Evolutionary conservation across 176 grass and related monocot species (phyloP).

Genomic region (Aechmea fasciata): DNA sequence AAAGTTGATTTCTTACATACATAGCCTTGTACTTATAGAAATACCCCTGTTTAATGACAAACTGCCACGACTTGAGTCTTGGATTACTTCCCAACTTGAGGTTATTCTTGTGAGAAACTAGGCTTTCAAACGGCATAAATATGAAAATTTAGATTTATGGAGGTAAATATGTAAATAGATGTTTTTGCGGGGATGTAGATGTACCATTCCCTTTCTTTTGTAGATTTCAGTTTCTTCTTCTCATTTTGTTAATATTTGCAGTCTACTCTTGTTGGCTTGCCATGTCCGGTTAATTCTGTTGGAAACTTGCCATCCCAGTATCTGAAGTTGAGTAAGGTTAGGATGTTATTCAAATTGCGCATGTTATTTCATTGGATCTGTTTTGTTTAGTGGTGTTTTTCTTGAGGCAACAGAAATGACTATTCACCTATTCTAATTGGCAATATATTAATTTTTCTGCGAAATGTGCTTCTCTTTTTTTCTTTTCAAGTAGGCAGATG

Average conservation of each 20-base stretch:
- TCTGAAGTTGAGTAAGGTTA: conserved; percentile 75
- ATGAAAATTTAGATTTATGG: too few relatives aligned
- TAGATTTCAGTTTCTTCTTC: conserved; percentile 21
- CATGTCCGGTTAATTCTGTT: conserved; percentile 88
- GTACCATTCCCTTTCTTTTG: not conserved
- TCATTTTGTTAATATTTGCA: conserved; percentile 30
- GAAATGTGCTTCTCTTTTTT: conserved; percentile 27
- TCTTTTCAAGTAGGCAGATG: conserved; percentile 50
- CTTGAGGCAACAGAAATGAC: not conserved
- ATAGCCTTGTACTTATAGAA: too few relatives aligned
- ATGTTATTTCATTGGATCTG: conserved; percentile 3
- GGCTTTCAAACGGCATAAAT: too few relatives aligned
- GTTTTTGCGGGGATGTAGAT: not conserved
- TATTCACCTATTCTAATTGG: not conserved
- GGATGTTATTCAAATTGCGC: conserved; percentile 5
- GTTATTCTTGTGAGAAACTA: too few relatives aligned
- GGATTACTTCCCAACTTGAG: too few relatives aligned
- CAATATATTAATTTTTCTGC: conserved; percentile 6
- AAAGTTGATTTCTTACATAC: too few relatives aligned
- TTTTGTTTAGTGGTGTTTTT: not conserved
- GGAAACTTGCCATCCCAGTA: conserved; percentile 77
- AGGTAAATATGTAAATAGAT: too few relatives aligned
- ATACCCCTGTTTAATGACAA: too few relatives aligned
- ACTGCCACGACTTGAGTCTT: too few relatives aligned
- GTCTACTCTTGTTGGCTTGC: conserved; percentile 89